phyloP scores from a whole-genome alignment of 306 rosid species.

The Malus fusca region DNA sequence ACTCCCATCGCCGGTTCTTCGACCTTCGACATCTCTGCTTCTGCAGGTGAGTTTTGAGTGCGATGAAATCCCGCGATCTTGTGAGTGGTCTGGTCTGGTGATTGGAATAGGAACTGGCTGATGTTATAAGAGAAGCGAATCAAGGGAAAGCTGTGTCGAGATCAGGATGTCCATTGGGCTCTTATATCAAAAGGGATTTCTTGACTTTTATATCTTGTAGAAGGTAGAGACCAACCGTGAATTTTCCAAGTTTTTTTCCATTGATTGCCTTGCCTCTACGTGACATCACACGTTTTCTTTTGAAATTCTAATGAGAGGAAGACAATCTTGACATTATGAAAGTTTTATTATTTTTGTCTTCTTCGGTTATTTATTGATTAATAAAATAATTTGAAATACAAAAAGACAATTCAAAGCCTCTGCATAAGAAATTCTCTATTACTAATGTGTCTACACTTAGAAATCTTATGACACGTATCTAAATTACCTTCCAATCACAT shows the following conservation, averaged over 20 bases:
- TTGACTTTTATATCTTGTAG: not conserved
- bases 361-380: too few species aligned
- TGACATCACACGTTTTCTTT: too few species aligned
- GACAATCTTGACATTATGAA: too few species aligned
- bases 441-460: too few species aligned
- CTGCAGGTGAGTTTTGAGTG: not conserved
- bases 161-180: not conserved
- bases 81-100: not conserved
- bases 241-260: not conserved
- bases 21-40: not conserved
- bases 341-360: too few species aligned
- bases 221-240: not conserved
- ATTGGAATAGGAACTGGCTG: not conserved
- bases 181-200: not conserved
- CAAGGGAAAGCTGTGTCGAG: not conserved
- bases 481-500: not conserved
- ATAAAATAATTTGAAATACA: too few species aligned
- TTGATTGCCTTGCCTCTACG: not conserved
- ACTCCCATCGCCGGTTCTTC: slow-evolving; percentile 52
- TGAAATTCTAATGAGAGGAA: too few species aligned
- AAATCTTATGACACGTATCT: too few species aligned
- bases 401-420: too few species aligned
- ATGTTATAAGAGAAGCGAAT: too few species aligned
- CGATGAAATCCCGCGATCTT: not conserved
- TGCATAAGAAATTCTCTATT: too few species aligned